A percentile compares a stretch with the other conserved stretches of the same genome.
Conservation (phyloP, 2,329 filamentous ascomycete genomes). For the Fusarium torreyae region DNA sequence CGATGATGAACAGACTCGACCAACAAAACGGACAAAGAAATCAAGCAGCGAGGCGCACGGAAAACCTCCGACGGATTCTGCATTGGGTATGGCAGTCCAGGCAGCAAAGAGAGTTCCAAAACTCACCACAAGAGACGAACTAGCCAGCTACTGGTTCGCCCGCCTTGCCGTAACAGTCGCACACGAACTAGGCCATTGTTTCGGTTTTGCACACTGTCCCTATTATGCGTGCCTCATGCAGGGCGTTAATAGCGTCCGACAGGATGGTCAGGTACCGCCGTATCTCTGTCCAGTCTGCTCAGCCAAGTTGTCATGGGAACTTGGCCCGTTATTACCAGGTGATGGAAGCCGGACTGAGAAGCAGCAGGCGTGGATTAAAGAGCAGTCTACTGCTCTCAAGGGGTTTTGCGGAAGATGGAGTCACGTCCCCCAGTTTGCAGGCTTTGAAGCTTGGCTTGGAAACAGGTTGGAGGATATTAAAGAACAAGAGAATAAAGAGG, state of each 20-base stretch:
- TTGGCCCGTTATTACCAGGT: slow-evolving; percentile 17
- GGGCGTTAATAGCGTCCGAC: slow-evolving; percentile 67
- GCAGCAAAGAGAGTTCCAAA: slow-evolving; percentile 42
- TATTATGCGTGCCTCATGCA: slow-evolving; percentile 78
- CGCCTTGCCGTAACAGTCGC: slow-evolving; percentile 70
- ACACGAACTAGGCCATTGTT: slow-evolving; percentile 78
- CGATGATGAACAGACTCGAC: not conserved
- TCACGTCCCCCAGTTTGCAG: slow-evolving; percentile 62
- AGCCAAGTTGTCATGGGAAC: slow-evolving; percentile 62
- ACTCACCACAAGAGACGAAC: slow-evolving; percentile 45
- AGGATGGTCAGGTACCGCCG: slow-evolving; percentile 74
- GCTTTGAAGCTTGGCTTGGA: slow-evolving; percentile 61
- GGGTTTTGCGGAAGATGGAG: slow-evolving; percentile 60
- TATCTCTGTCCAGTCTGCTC: slow-evolving; percentile 74
- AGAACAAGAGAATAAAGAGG: not conserved
- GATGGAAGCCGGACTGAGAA: slow-evolving; percentile 34
- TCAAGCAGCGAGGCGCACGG: not conserved
- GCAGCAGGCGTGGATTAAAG: slow-evolving; percentile 41
- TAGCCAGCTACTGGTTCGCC: slow-evolving; percentile 69
- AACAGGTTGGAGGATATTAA: slow-evolving; percentile 29
- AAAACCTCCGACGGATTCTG: slow-evolving; percentile 23
- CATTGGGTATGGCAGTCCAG: slow-evolving; percentile 56
- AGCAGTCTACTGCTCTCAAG: slow-evolving; percentile 59
- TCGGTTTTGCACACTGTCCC: slow-evolving; percentile 76
- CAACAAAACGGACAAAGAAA: slow-evolving; percentile 6